Base-by-base conservation (phyloP, 148 eudicot species). In the Amaranthus cruentus region DNA sequence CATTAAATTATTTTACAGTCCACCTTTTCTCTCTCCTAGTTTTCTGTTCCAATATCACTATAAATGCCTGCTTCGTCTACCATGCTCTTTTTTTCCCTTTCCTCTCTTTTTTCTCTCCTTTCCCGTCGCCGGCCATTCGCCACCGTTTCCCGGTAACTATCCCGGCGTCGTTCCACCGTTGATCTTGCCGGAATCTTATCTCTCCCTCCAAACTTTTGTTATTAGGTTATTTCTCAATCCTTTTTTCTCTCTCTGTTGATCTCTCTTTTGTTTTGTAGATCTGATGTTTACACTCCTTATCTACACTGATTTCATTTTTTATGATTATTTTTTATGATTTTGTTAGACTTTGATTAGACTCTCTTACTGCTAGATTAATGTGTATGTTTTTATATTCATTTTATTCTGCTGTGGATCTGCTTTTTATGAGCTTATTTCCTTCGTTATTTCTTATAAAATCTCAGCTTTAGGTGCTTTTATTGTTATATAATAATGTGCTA, bases 31-130 rank as follows among this genome's bases (percentile, higher is more conserved):
- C 74, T 69, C 71, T 55, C 82, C 74, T 70, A 73, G 55, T 58
- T 76, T 56, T 79, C 78, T 64, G 75, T 69, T 76, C 78, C 56
- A 59, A 54, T 69, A n/a, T 57, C 47, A 28, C 73, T 85, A 86
- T 88, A 86, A 72, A 88, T 76, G 12, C 46, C 48, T 44, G 47
- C 73, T 81, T 80, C 72, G 56, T 79, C 84, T 47, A 44, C n/a
- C 54, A 70, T 67, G 79, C 28, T 43, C 65, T 47, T 77, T 84
- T 86, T 90, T 85, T 82, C 75, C 78, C 73, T 75, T 80, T 73
- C 68, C 69, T 44, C 81, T 72, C 68, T 65, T 65, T 47, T 47
- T 1, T 71, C 53, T 18, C 43, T 62, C 66, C 53, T 43, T 63
- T 70, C 18, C 11, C 44, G 38, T 66, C 14, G 68, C 66, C 53